Evolutionary conservation across 2,329 filamentous ascomycete species (phyloP), one percentile per base, ranked within the genome.

Genomic region (Arthrobotrys iridis): DNA sequence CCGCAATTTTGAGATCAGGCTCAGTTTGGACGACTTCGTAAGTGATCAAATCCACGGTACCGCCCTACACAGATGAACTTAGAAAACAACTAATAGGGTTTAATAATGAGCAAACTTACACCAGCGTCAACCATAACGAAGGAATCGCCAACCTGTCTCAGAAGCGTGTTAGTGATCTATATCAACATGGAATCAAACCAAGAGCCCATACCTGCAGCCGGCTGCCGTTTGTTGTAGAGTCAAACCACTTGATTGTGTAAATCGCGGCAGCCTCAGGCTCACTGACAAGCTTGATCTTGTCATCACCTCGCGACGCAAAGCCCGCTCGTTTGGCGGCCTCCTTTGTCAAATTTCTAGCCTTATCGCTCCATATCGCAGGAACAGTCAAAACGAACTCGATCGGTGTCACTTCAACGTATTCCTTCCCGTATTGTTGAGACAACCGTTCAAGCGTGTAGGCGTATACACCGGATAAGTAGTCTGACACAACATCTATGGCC

Each of bases 11-110:
- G 4, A 94, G 83, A 18, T 74, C 70, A 0, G 92, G 91, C 58
- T 88, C 88, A 2, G 93, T 82, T 1, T 91, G 91, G 57, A 90
- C 90, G 74, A 94, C 91, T 78, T 91, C 90, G 81, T 94, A 94
- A 4, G 84, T 85, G 68, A 87, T 86, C 18, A 87, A 80, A 78
- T 87, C 70, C 18, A 74, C 70, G 8, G 70, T 74, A 20, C 70
- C 70, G 18, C 70, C 86, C 63, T 75, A 41, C 22, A 8, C 7
- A 4, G 10, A 60, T 59, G 18, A 26, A 30, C 37, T 48, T 24
- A 28, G 30, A 20, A 15, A 22, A 15, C 10, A n/a, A 6, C 15
- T 33, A 4, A 8, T 4, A 26, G 3, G 7, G 28, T 2, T 24
- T 3, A 15, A 3, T 2, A 20, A 8, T 2, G 13, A 58, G 6